Base-by-base conservation (phyloP, 805 yeast species). In the Yarrowia bubula region DNA sequence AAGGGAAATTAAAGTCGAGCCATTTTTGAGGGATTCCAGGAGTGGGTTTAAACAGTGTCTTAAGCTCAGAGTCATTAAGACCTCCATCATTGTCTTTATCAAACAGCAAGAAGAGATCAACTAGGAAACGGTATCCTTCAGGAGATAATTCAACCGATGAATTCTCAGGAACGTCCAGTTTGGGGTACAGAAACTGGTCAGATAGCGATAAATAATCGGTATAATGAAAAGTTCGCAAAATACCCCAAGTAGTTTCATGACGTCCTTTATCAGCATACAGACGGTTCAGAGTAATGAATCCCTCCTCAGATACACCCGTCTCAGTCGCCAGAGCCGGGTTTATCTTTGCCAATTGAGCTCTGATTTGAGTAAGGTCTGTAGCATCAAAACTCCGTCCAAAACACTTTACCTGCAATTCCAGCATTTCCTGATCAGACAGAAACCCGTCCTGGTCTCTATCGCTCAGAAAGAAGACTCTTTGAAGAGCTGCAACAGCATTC, bases 41-140 rank as follows among this genome's bases (percentile, higher is more conserved):
- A 0, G 98, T 93, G 0, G 97, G 96, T 57, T 83, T 82, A 73
- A 95, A 93, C 58, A 95, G 76, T 2, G 83, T 79, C 2, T 75
- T 73, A 43, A 95, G 76, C 71, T 95, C 99, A 4, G 73, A 74
- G 33, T 89, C 89, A 71, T 86, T 89, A 64, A 95, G 79, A 0
- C 98, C 98, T 38, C 99, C 99, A 74, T 95, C 99, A 71, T 95
- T 95, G 74, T 95, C 99, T 71, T 87, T 87, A 73, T 95, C 99
- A 72, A 90, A 95, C 62, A 89, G 80, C 9, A 93, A 75, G 71
- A 95, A 95, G 48, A 95, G 75, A 71, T 95, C 98, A 8, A 95
- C 98, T 65, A 95, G 79, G 73, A 95, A 95, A 68, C 95, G 79
- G 75, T 93, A 93, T 0, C 99, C 99, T 10, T 84, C 83, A 0